Evolutionary conservation across 1,284 basidiomycete genomes (phyloP).

Genomic region (Boletus sp.): DNA sequence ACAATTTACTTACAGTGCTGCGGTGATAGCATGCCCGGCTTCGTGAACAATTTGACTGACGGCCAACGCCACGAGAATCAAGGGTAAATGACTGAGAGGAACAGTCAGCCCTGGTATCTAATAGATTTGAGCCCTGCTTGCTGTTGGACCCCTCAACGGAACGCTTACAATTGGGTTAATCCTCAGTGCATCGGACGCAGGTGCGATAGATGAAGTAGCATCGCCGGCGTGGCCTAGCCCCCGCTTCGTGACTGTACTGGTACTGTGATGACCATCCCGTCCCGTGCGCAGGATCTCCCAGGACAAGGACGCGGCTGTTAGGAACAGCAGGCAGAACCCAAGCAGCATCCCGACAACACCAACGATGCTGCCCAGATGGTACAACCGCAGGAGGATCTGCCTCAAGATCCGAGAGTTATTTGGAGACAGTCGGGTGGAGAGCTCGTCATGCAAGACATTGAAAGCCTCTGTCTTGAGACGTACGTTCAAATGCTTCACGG

Average conservation of each 20-base stretch:
- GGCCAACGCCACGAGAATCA: slow-evolving; percentile 59
- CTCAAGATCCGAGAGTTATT: slow-evolving; percentile 24
- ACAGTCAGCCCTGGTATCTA: slow-evolving; percentile 77
- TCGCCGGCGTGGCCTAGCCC: background rate
- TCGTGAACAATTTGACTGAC: slow-evolving; percentile 66
- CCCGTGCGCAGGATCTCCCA: slow-evolving; percentile 18
- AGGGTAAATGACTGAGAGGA: slow-evolving; percentile 60
- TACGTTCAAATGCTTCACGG: slow-evolving; percentile 40
- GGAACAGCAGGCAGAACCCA: slow-evolving; percentile 42
- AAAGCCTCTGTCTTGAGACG: slow-evolving; percentile 52
- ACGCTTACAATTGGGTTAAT: slow-evolving; percentile 48
- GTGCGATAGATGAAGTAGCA: slow-evolving; percentile 5
- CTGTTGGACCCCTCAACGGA: background rate
- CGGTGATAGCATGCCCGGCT: slow-evolving; percentile 65
- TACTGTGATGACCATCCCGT: background rate
- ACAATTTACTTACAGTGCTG: slow-evolving; percentile 53
- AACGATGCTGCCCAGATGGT: slow-evolving; percentile 50
- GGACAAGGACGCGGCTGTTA: slow-evolving; percentile 33
- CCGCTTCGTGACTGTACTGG: slow-evolving; percentile 19
- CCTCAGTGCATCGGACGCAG: slow-evolving; percentile 14
- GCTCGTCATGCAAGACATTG: slow-evolving; percentile 51
- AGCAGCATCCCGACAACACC: slow-evolving; percentile 51
- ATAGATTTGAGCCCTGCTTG: slow-evolving; percentile 11
- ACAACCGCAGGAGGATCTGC: slow-evolving; percentile 37
- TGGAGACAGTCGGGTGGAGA: slow-evolving; percentile 35